Evolutionary conservation across 495 filamentous ascomycete species (phyloP), one percentile per base, ranked within the genome.

Genomic region (Patellaria atrata): DNA sequence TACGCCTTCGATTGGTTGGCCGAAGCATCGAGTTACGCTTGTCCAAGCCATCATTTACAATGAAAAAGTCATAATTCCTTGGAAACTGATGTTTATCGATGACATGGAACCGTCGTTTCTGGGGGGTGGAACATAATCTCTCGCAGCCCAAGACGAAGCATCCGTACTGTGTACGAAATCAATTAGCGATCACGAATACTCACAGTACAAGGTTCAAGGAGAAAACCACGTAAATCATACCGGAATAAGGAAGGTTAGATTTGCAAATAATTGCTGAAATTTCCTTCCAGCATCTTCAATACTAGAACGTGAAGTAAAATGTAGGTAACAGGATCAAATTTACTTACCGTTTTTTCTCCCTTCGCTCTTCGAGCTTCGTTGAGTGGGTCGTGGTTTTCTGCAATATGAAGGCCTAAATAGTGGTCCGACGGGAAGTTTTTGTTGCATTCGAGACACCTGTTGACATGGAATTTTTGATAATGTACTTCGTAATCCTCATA

Each of bases 31-130:
- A 89, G 15, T 61, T 75, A 29, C 80, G 68, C 27, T 76, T 76
- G 48, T 94, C 89, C 30, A 94, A 79, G 19, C 89, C 89, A 38
- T 84, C 71, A 44, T 86, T 80, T 0, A 92, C 76, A 20, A 94
- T 70, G 15, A 70, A 73, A 53, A 94, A 96, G 51, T 94, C 87
- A 52, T 86, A 97, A 39, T 81, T 79, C 66, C 71, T 76, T 4
- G 87, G 89, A 55, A 89, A 97, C 63, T 79, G 71, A 48, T 97
- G 89, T 57, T 94, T 94, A 55, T 93, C 87, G 38, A 87, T 81
- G 16, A 92, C 58, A 58, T 97, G 89, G 52, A 81, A 71, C 31
- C 77, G 65, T 29, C 89, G 71, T 55, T 92, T 97, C 42, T 80
- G 69, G 3, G 80, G 75, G 5, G 76, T 84, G 18, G 69, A 75